phyloP scores from a whole-genome alignment of 2,329 filamentous ascomycete species.

The Tolypocladium album region DNA sequence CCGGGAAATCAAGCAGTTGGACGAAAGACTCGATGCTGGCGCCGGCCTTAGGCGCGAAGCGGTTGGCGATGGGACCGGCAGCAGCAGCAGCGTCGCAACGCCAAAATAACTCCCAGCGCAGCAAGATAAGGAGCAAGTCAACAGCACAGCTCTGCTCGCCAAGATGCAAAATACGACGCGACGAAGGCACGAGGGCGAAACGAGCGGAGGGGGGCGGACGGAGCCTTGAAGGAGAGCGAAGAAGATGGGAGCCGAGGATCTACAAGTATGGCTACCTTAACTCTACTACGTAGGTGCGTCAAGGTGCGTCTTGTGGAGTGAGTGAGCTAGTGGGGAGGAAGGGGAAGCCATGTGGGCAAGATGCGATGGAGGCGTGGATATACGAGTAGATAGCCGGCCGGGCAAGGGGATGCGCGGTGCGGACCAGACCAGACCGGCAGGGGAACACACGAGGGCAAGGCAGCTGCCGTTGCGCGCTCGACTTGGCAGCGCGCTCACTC shows the following conservation, averaged over 20 bases:
- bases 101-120: not conserved
- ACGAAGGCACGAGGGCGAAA: not conserved
- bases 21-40: not conserved
- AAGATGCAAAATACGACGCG: not conserved
- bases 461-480: no score
- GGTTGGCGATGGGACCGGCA: not conserved
- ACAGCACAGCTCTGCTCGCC: not conserved
- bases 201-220: not conserved
- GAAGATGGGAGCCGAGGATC: not conserved
- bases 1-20: not conserved
- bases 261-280: not conserved
- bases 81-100: not conserved
- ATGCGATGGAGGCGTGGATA: not conserved
- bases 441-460: no score
- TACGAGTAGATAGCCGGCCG: no score
- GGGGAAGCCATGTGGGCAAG: not conserved
- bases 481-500: no score
- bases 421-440: no score
- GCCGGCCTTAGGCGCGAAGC: not conserved
- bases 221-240: not conserved
- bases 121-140: no score
- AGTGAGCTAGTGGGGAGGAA: not conserved
- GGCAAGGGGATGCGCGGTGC: no score
- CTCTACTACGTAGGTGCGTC: no score
- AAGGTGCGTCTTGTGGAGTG: not conserved